phyloP scores from a whole-genome alignment of 2,329 filamentous ascomycete species.

The Emydomyces testavorans region DNA sequence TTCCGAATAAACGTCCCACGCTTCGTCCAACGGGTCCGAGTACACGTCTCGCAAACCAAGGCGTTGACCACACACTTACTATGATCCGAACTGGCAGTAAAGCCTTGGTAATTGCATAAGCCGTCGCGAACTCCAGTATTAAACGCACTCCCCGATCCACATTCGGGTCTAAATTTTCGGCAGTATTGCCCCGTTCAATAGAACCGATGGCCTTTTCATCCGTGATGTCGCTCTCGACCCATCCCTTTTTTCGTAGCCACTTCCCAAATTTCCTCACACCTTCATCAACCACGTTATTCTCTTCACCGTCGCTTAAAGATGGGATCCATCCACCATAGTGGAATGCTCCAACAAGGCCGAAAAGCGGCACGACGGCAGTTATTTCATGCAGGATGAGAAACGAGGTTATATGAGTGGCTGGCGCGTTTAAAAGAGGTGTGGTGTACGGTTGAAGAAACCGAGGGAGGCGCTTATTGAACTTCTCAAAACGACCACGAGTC shows the following conservation, averaged over 20 bases:
- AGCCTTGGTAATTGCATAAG: conserved; percentile 82
- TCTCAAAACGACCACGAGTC: conserved; percentile 25
- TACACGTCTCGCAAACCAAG: conserved; percentile 71
- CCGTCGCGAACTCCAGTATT: conserved; percentile 63
- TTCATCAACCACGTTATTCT: conserved; percentile 35
- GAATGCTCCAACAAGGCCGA: conserved; percentile 64
- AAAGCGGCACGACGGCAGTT: conserved; percentile 69
- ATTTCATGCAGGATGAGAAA: conserved; percentile 88
- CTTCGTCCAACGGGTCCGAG: conserved; percentile 39
- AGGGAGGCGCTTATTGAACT: conserved; percentile 45
- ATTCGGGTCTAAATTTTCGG: conserved; percentile 21
- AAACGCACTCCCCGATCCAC: conserved; percentile 40
- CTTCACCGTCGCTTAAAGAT: conserved; percentile 32
- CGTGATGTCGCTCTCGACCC: conserved; percentile 47
- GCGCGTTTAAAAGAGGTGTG: conserved; percentile 58
- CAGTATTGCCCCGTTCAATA: conserved; percentile 16
- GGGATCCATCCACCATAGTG: conserved; percentile 71
- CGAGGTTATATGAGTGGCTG: conserved; percentile 68
- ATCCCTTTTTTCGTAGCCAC: conserved; percentile 68
- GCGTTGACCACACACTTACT: conserved; percentile 75
- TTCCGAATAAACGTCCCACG: conserved; percentile 24
- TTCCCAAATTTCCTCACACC: conserved; percentile 63
- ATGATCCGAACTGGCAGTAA: conserved; percentile 66
- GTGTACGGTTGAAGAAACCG: conserved; percentile 58
- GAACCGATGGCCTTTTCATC: conserved; percentile 16